Base-by-base conservation (phyloP, 176 grass and related monocot species). In the Stipa capillata region DNA sequence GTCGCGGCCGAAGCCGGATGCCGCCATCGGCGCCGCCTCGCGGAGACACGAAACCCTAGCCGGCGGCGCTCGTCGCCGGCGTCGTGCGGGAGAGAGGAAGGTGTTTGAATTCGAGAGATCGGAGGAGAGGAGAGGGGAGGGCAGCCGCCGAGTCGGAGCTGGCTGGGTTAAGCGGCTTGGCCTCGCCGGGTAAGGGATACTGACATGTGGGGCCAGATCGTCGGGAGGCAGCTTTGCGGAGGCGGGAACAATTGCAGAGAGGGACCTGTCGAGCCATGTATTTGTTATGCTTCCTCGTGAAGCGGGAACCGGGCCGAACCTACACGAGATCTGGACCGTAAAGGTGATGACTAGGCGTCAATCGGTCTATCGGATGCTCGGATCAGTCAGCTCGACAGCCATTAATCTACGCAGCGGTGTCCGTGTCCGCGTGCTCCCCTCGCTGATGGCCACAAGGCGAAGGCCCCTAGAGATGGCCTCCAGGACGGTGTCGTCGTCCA, bases 1-100 rank as follows among this genome's bases (percentile, higher is more conserved):
- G 69, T 80, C 39, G 73, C 66, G 88, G 53, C 87, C 87, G 53
- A 85, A 89, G 4, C 77, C 76, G 16, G 82, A 89, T 65, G 86
- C 80, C 34, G 27, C 63, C 87, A 89, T 89, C 23, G 74, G 31
- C 12, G 4, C 79, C 16, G 45, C 64, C 25, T 14, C 35, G 58
- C 37, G 8, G 49, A 29, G 39, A n/a, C 21, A 3, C 33, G 14
- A 61, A 89, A 85, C 77, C 87, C 87, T 89, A 85, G 82, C 82
- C 70, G 42, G 34, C 27, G 62, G 36, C 42, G 43, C 62, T 81
- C 35, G 61, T 77, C 54, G 82, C 76, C 70, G 62, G 82, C 62
- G 81, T n/a, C 62, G 81, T 24, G 39, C 13, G 40, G 39, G 31
- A 47, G 40, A 24, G 66, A 28, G 41, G n/a, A 52, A 8, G 50